Evolutionary conservation across 768 basidiomycete species (phyloP), one percentile per base, ranked within the genome.

Genomic region (Boletus subparvulus): DNA sequence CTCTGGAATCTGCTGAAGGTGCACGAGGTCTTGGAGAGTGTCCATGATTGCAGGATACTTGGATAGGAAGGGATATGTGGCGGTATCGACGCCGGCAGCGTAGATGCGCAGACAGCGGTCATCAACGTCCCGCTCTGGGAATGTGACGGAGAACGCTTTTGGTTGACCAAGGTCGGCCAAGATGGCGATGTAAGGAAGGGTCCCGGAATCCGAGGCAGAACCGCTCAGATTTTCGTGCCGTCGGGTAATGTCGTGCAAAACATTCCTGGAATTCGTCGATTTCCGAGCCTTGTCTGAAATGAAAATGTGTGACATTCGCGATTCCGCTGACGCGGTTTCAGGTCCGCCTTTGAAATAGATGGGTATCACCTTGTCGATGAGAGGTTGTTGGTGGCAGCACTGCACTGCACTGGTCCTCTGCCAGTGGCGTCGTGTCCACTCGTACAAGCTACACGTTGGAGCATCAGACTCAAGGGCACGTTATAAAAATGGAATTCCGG

Each of bases 401-500:
- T 63, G 67, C 16, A 61, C 47, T 6, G 41, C 65, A 21, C 59
- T 54, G 9, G 66, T 65, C 26, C 58, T 47, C 21, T 60, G 55
- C 52, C 52, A 58, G 41, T 60, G 66, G 0, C 56, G 58, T 11
- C 24, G 44, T 24, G 55, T 55, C 54, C 49, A 62, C 19, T 56
- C 21, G 7, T 37, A 13, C 52, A 60, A 36, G 6, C 57, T 43
- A 40, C 19, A 14, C 3, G 5, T 6, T 3, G 10, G 8, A 50
- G 11, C 3, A 24, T 59, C 35, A 36, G 50, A 16, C 16, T 19
- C 10, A 3, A 54, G 9, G 21, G 30, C 6, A 21, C 11, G 1
- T 4, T 12, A 16, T 3, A 13, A 17, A 9, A 47, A 28, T 4
- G n/a, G n/a, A n/a, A n/a, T n/a, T n/a, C n/a, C 3, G 4, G 26